A percentile compares a stretch with the other conserved stretches of the same genome.
Evolutionary conservation across 1,284 basidiomycete species (phyloP).

Genomic region (Singerocomus inundabilis): DNA sequence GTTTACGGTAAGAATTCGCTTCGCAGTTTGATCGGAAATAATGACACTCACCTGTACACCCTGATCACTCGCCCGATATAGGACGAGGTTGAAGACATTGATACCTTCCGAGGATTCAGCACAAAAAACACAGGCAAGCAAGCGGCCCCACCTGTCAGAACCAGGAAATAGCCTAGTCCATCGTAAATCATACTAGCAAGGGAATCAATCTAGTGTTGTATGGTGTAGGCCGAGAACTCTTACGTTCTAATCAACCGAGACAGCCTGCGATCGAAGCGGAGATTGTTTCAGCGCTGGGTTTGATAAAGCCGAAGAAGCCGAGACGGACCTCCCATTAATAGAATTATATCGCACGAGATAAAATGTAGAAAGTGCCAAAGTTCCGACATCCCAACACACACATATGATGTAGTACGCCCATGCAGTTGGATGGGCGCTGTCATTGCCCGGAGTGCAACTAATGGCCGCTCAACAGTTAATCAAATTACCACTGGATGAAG

Average conservation of each 20-base stretch:
- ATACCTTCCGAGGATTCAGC: conserved; percentile 16
- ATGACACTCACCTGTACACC: conserved; percentile 26
- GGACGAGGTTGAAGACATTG: conserved; percentile 31
- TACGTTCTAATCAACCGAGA: conserved; percentile 33
- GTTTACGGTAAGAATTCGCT: conserved; percentile 4
- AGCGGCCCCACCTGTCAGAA: conserved; percentile 28
- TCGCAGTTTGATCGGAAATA: conserved; percentile 12
- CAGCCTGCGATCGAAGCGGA: conserved; percentile 18
- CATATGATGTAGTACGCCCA: conserved; percentile 44
- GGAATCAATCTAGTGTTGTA: conserved; percentile 4
- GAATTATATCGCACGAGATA: conserved; percentile 33
- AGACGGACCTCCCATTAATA: conserved; percentile 28
- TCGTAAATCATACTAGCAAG: conserved; percentile 35
- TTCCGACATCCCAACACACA: conserved; percentile 40
- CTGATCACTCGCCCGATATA: conserved; percentile 22
- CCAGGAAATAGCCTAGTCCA: conserved; percentile 35
- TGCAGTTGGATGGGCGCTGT: conserved; percentile 22
- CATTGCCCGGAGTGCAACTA: conserved; percentile 39
- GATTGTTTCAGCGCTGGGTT: conserved; percentile 7
- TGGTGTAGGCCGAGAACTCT: not conserved
- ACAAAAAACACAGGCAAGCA: not conserved
- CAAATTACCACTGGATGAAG: not conserved
- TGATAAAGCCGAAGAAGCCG: not conserved
- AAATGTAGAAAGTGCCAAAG: conserved; percentile 36
- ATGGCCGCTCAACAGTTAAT: not conserved